Evolutionary conservation across 2,329 filamentous ascomycete species (phyloP).

Genomic region (Coccinonectria pachysandricola): DNA sequence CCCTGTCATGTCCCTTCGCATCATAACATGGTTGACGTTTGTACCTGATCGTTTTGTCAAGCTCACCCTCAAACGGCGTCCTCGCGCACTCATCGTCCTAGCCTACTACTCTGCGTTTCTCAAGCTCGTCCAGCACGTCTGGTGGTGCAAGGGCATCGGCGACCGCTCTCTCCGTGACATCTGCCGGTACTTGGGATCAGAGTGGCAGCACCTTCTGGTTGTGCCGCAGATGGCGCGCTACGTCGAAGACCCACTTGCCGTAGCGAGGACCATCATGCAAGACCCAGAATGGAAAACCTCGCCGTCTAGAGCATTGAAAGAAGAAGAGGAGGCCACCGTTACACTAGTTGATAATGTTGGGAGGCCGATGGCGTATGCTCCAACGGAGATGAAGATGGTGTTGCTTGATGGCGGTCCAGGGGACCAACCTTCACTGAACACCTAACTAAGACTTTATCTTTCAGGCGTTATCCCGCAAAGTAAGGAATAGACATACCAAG

Average conservation of each 20-base stretch:
- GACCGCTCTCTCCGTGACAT: slow-evolving; percentile 37
- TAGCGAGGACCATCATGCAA: slow-evolving; percentile 33
- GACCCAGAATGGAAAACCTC: slow-evolving; percentile 31
- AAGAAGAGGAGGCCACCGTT: slow-evolving; percentile 10
- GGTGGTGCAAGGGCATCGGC: slow-evolving; percentile 41
- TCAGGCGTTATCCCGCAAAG: too few species aligned
- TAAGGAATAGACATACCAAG: too few species aligned
- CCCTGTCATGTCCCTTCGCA: slow-evolving; percentile 35
- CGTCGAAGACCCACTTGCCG: slow-evolving; percentile 22
- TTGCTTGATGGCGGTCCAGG: slow-evolving; percentile 9
- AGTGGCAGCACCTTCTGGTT: slow-evolving; percentile 31
- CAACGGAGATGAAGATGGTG: slow-evolving; percentile 11
- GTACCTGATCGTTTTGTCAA: slow-evolving; percentile 34
- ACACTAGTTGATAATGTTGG: slow-evolving; percentile 14
- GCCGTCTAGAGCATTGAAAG: slow-evolving; percentile 4
- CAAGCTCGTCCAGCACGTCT: slow-evolving; percentile 32
- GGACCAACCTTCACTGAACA: not conserved
- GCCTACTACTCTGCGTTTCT: slow-evolving; percentile 42
- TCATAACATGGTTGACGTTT: slow-evolving; percentile 44
- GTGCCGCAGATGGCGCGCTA: slow-evolving; percentile 30
- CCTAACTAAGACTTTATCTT: not conserved
- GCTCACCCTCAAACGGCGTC: slow-evolving; percentile 30
- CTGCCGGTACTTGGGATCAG: slow-evolving; percentile 25
- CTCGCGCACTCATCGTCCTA: slow-evolving; percentile 40
- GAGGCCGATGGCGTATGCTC: slow-evolving; percentile 13